Evolutionary conservation across 257 asterid species (phyloP).

Genomic region (Paraleonurus japonicus): DNA sequence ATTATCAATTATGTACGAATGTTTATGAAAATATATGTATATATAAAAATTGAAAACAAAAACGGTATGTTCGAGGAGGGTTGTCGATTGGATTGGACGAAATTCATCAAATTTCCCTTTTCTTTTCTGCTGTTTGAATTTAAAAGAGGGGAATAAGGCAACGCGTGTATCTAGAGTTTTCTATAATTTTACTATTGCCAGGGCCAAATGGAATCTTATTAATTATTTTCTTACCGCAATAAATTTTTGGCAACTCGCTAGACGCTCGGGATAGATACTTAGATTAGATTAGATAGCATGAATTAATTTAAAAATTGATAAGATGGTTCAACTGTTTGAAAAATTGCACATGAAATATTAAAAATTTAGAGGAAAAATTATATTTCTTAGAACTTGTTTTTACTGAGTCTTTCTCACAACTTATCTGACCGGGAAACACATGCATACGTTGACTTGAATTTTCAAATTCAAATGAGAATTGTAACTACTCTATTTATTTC

Average conservation of each 20-base stretch:
- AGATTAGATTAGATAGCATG: too few species aligned
- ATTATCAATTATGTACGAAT: background rate
- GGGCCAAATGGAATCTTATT: too few species aligned
- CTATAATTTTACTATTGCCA: background rate
- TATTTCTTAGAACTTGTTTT: too few species aligned
- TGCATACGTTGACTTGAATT: background rate
- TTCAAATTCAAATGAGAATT: background rate
- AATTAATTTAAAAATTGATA: too few species aligned
- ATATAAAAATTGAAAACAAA: background rate
- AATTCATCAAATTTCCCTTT: background rate
- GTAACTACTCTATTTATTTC: background rate
- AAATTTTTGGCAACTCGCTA: too few species aligned
- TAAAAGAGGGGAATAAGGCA: background rate
- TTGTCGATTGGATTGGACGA: background rate
- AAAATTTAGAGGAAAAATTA: background rate
- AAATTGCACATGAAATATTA: background rate
- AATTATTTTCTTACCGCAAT: too few species aligned
- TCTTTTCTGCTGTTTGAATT: background rate
- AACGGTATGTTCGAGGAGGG: background rate
- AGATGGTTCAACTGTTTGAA: background rate
- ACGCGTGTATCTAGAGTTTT: background rate
- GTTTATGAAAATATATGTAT: background rate
- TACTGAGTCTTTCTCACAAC: too few species aligned
- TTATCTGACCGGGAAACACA: background rate
- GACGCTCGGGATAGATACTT: too few species aligned